These are phyloP conservation scores for Rhodamnia argentea DNA, from an alignment of 345 rosid genomes.

Conservation along the genomic window DNA sequence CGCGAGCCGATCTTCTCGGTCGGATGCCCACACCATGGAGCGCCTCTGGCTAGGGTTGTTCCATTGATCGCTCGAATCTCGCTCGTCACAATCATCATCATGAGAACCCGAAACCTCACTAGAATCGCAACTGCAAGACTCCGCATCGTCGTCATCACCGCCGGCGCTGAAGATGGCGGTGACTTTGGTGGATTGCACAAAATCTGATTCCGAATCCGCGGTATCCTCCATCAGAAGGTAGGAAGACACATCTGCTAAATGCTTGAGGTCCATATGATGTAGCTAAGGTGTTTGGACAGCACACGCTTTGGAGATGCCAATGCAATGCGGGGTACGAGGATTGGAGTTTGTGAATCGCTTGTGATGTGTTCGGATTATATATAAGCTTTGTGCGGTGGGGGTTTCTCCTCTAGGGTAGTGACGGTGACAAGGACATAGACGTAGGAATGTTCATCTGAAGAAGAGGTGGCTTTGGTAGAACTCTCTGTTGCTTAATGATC, in stretches of 20 bases:
- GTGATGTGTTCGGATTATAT: background rate
- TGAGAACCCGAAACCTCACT: background rate
- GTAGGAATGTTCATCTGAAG: background rate
- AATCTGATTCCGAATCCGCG: conserved; percentile 40
- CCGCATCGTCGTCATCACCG: conserved; percentile 33
- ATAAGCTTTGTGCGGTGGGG: background rate
- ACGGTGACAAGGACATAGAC: background rate
- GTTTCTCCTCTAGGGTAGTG: background rate
- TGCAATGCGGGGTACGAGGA: background rate
- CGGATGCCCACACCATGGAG: background rate
- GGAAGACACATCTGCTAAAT: conserved; percentile 19
- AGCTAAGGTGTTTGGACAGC: background rate
- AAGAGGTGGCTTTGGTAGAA: conserved; percentile 5
- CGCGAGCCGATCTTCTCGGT: background rate
- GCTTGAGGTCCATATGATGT: background rate
- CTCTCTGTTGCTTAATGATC: conserved; percentile 1
- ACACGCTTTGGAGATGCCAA: background rate
- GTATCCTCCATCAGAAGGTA: conserved; percentile 35
- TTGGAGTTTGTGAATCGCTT: background rate
- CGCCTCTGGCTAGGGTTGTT: background rate
- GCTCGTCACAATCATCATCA: background rate
- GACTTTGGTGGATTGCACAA: background rate
- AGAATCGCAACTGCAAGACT: conserved; percentile 37
- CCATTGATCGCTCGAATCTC: background rate
- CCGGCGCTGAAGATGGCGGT: background rate